Evolutionary conservation across 2,329 filamentous ascomycete species (phyloP), one percentile per base, ranked within the genome.

Genomic region (Fusarium metavorans): DNA sequence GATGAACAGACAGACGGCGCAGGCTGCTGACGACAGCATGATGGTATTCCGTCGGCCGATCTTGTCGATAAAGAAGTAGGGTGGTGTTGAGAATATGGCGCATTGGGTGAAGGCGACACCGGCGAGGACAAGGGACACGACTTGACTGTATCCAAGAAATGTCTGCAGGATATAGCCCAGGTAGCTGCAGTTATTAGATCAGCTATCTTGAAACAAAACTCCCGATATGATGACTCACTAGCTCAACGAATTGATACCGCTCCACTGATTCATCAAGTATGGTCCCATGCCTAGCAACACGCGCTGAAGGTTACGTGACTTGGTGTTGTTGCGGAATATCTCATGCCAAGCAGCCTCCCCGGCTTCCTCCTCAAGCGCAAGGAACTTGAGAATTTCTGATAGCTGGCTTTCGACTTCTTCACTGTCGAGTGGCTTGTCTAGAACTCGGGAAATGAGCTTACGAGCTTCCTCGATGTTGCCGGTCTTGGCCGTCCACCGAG

Each of bases 51-150:
- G 60, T 1, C 66, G 66, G 13, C 66, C 66, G 32, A 65, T 58
- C 16, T 35, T 41, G 34, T 68, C 66, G 9, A 68, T 50, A 27
- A 64, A 68, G 50, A 68, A 68, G n/a, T 68, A 68, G 1, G 66
- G 60, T 1, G 61, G 50, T 3, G 52, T 41, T 9, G 66, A 48
- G 27, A 68, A 43, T 0, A 68, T 34, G 30, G 60, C 41, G 20
- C 61, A 68, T 48, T 68, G 61, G 3, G 61, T 68, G 20, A 65
- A 68, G 16, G 60, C 60, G n/a, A 68, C 66, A 2, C 37, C 60
- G 3, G 66, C 66, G 32, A 68, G 34, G 18, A 68, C 34, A 6
- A 68, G 66, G 9, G 66, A 68, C 14, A 64, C 50, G 3, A 65
- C 35, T 54, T 68, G 52, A 14, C 50, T 43, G 18, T 63, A 67